Evolutionary conservation across 768 basidiomycete genomes (phyloP), one percentile per base, ranked within the genome.

Genomic region (Podaxis mareebaensis): DNA sequence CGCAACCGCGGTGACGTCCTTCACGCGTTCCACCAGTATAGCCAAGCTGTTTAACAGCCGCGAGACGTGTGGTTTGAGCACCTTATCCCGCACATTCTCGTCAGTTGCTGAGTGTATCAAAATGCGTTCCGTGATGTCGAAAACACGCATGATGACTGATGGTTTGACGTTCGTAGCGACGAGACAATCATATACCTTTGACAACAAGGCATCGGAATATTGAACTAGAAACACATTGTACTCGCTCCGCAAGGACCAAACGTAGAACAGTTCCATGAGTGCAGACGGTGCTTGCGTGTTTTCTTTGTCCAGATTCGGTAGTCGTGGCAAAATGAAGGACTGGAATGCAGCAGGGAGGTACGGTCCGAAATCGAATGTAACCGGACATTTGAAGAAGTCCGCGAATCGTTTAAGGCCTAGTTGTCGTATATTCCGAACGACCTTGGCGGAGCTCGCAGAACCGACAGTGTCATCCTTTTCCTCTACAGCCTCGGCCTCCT

Each of bases 281-380:
- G 92, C 88, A 0, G 95, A 96, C 0, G 96, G 95, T 0, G 93
- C 83, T 73, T 98, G 96, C 0, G 91, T 93, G 69, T 96, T 99
- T 74, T 99, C 97, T 48, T 76, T 80, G 64, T 91, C 88, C 26
- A 99, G 79, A 3, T 77, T 74, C 0, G 85, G 77, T 24, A 99
- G 80, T 5, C 97, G 91, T 0, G 96, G 95, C 0, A 90, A 86
- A 68, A 99, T 90, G 77, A 93, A 85, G 0, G 84, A 76, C 1
- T 78, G 63, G 76, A 93, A 98, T 8, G 87, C 83, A 5, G 81
- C 76, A 3, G 77, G 74, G 70, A 99, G 78, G 73, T 88, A 96
- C 0, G 87, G 83, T 0, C 79, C 70, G 72, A 90, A 96, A 73
- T 96, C 85, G 72, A 95, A 97, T 0, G 75, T 69, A 26, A 88